Base-by-base conservation (phyloP, 306 rosid species). In the Erythrophleum fordii region DNA sequence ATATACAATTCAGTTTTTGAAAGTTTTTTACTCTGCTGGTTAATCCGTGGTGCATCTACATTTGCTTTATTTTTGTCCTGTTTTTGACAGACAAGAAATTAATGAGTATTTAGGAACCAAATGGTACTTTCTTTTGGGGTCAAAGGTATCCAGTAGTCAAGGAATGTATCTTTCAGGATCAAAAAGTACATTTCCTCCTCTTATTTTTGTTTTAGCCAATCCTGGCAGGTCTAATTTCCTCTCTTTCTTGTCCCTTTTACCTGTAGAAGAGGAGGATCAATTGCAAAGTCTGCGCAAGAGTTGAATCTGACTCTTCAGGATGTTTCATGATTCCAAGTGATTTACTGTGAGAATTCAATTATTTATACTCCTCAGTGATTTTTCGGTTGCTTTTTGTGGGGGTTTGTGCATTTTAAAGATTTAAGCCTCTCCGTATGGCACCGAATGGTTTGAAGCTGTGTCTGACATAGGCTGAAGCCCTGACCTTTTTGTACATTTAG, bases 261-360 rank as follows among this genome's bases (percentile, higher is more conserved):
- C 77, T 83, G 81, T 86, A 93, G 99, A 88, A 93, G 92, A 76
- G 97, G 98, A 85, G 99, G 99, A 82, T 89, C 98, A 52, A 85
- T 88, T 49, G 92, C 98, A 34, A 95, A 95, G 85, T 86, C 90
- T 20, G 99, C 96, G 22, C 99, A 95, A 7, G 99, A 90, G 87
- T 90, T 95, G 85, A 95, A 81, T 85, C 88, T 95, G 82, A 92
- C 96, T 52, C 86, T 95, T 59, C 98, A 88, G 81, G 97, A 95
- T 75, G 86, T 88, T 76, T 88, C 93, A n/a, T 91, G 92, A 90
- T 61, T 35, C 76, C 1, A 70, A 71, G 51, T 26, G 41, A 31
- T 69, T 62, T 65, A 65, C 17, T 69, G 78, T 69, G 82, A 25
- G 80, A 29, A 68, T 73, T 82, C 64, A 58, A 71, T 77, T 79